phyloP scores from a whole-genome alignment of 345 rosid species.

The Raphanus sativus region DNA sequence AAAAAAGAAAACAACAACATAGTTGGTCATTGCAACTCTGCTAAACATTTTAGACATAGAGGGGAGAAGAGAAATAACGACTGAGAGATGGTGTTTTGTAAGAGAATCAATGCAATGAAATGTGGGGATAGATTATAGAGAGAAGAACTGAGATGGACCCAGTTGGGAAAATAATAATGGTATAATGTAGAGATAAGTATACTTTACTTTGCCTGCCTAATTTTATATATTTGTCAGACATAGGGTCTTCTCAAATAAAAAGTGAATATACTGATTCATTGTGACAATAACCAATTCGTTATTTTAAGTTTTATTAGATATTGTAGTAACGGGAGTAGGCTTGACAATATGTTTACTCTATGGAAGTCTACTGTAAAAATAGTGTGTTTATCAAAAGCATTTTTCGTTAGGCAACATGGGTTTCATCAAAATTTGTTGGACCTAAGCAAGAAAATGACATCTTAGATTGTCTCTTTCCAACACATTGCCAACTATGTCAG shows the following conservation, averaged over 20 bases:
- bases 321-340: neutral
- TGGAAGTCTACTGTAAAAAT: constrained; percentile 15
- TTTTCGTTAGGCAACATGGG: constrained; percentile 38
- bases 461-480: constrained; percentile 42
- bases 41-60: constrained; percentile 38
- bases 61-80: neutral
- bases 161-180: constrained; percentile 19
- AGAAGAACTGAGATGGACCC: constrained; percentile 19
- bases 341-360: constrained; percentile 21
- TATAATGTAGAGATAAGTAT: constrained; percentile 38
- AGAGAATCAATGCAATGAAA: constrained; percentile 30
- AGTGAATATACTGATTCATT: constrained; percentile 3
- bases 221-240: neutral
- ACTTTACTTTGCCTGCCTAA: constrained; percentile 58
- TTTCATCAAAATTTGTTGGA: constrained; percentile 19
- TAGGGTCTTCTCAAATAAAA: constrained; percentile 16
- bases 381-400: constrained; percentile 26
- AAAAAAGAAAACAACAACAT: constrained; percentile 42
- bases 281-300: neutral
- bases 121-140: constrained; percentile 36
- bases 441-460: constrained; percentile 29
- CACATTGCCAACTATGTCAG: constrained; percentile 44
- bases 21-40: constrained; percentile 35
- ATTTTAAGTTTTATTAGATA: neutral
- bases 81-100: constrained; percentile 19